A percentile compares a stretch with the other conserved stretches of the same genome.
These are phyloP conservation scores for Macrolepiota fuliginosa DNA, from an alignment of 768 basidiomycete genomes.

Conservation along the genomic window DNA sequence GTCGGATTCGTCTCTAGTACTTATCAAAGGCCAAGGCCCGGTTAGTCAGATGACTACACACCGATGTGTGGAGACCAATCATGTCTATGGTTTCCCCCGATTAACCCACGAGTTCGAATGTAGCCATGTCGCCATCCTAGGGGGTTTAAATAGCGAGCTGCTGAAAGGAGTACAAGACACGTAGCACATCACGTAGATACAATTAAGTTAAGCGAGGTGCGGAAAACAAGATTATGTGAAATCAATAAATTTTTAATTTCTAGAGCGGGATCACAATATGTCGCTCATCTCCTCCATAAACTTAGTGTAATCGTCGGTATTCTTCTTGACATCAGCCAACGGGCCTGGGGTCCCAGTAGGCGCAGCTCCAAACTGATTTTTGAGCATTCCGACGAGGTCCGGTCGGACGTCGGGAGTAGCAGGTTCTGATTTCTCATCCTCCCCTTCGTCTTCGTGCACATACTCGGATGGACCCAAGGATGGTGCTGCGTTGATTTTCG, in stretches of 20 bases:
- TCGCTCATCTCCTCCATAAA: conserved; percentile 78
- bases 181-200: conserved; percentile 8
- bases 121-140: neutral
- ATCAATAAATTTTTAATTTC: too few relatives aligned
- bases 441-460: conserved; percentile 20
- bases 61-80: neutral
- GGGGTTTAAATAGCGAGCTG: neutral
- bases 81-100: neutral
- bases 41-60: neutral
- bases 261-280: conserved; percentile 54
- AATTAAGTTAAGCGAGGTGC: neutral
- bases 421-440: conserved; percentile 15
- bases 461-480: conserved; percentile 33
- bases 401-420: conserved; percentile 40
- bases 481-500: conserved; percentile 66
- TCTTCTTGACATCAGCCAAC: conserved; percentile 25
- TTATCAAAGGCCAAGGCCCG: neutral
- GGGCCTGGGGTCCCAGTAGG: conserved; percentile 20
- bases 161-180: neutral
- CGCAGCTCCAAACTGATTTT: conserved; percentile 53
- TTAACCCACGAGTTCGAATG: neutral
- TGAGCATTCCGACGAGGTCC: conserved; percentile 63
- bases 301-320: conserved; percentile 70
- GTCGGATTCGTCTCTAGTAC: neutral
- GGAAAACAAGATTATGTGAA: neutral